Evolutionary conservation across 768 basidiomycete species (phyloP).

Genomic region (Pulveroboletus sp.): DNA sequence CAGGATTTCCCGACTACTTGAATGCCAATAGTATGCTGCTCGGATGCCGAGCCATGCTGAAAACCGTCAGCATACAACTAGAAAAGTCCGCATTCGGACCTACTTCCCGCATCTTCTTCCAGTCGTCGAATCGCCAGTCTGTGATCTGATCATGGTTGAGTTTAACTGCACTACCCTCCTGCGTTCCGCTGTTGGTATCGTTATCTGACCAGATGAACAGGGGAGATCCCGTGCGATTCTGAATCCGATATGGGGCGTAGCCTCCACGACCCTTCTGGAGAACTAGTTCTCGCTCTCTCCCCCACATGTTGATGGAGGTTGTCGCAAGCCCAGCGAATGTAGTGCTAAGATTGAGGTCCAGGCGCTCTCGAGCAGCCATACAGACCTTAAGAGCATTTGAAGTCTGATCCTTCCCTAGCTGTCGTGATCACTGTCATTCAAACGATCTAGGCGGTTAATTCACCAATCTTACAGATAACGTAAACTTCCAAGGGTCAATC

Average conservation of each 20-base stretch:
- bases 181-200: conserved; percentile 46
- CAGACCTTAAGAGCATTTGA: conserved; percentile 52
- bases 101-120: conserved; percentile 91
- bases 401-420: conserved; percentile 52
- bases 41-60: conserved; percentile 46
- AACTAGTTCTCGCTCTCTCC: conserved; percentile 66
- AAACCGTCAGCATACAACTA: neutral
- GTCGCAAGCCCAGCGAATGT: conserved; percentile 84
- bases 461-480: conserved; percentile 48
- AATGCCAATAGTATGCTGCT: conserved; percentile 83
- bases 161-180: conserved; percentile 49
- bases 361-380: conserved; percentile 70
- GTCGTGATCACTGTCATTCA: conserved; percentile 10
- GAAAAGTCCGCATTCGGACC: conserved; percentile 9
- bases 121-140: conserved; percentile 98
- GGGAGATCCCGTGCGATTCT: conserved; percentile 85
- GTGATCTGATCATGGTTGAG: conserved; percentile 70
- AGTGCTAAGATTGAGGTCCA: conserved; percentile 88
- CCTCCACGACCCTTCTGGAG: conserved; percentile 77
- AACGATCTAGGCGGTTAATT: neutral
- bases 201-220: conserved; percentile 83
- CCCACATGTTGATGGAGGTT: conserved; percentile 67
- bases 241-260: conserved; percentile 90
- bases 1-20: conserved; percentile 80
- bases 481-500: conserved; percentile 94